Evolutionary conservation across 345 rosid species (phyloP).

Genomic region (Kandelia obovata): DNA sequence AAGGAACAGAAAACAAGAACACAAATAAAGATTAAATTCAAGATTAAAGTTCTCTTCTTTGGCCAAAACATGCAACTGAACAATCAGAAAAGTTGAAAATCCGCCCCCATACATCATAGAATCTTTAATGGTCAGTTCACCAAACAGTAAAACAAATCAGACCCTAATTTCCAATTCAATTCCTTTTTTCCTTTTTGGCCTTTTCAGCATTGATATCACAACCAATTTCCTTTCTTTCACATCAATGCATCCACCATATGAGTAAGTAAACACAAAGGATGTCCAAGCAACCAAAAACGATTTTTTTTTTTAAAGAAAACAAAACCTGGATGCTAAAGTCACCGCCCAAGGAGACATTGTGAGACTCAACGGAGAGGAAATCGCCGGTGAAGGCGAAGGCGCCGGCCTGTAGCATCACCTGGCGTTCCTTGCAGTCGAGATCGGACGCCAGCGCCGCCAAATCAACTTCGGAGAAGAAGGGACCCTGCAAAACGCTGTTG

Average conservation of each 20-base stretch:
- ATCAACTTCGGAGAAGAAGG: conserved; percentile 93
- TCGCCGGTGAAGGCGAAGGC: conserved; percentile 46
- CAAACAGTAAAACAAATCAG: too few relatives aligned
- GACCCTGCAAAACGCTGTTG: conserved; percentile 91
- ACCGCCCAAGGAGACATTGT: conserved; percentile 86
- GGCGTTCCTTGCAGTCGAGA: conserved; percentile 81
- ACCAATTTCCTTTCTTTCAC: not conserved
- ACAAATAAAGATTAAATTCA: not conserved
- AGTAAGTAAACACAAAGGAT: not conserved
- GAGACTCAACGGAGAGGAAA: conserved; percentile 80
- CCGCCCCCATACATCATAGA: too few relatives aligned
- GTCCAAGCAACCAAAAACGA: not conserved
- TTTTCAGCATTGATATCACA: not conserved
- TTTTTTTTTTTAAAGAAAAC: not conserved
- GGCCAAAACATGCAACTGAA: not conserved
- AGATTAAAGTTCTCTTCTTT: not conserved
- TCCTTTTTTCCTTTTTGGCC: too few relatives aligned
- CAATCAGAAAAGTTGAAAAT: not conserved
- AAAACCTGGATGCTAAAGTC: conserved; percentile 90
- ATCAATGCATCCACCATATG: not conserved
- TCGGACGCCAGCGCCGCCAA: conserved; percentile 90
- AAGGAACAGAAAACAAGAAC: too few relatives aligned
- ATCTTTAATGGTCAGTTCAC: too few relatives aligned
- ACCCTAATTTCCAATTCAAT: too few relatives aligned
- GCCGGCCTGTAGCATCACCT: conserved; percentile 54